Evolutionary conservation across 345 rosid species (phyloP).

Genomic region (Eutrema heterophyllum): DNA sequence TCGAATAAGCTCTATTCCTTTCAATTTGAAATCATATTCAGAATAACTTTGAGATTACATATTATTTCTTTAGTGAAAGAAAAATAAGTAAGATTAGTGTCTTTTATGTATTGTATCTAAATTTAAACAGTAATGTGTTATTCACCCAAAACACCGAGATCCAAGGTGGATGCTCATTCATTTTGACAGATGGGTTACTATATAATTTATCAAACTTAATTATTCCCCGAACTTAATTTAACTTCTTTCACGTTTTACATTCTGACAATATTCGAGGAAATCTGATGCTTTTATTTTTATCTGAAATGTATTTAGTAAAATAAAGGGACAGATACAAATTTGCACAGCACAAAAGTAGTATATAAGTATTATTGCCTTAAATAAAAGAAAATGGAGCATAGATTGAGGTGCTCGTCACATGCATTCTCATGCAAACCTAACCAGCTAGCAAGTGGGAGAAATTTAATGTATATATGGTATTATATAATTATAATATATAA

Average conservation of each 20-base stretch:
- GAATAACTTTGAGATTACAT: neutral
- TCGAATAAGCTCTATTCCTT: neutral
- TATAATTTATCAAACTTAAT: conserved; percentile 4
- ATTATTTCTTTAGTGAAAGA: neutral
- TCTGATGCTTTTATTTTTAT: conserved; percentile 1
- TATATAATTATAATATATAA: neutral
- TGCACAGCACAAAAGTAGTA: conserved; percentile 29
- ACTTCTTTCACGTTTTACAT: conserved; percentile 22
- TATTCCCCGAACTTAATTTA: conserved; percentile 2
- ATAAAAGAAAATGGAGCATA: conserved; percentile 5
- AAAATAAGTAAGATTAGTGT: neutral
- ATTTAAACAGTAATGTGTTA: neutral
- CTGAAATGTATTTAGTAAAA: neutral
- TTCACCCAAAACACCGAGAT: conserved; percentile 26
- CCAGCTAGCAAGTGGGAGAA: conserved; percentile 23
- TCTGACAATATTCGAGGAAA: conserved; percentile 33
- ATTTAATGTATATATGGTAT: neutral
- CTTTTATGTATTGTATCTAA: neutral
- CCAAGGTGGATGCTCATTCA: conserved; percentile 20
- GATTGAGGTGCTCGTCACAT: conserved; percentile 36
- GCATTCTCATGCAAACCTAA: conserved; percentile 35
- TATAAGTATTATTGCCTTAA: neutral
- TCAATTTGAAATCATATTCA: neutral
- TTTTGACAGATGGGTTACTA: conserved; percentile 9
- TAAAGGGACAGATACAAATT: conserved; percentile 24